Evolutionary conservation across 139 green algal genomes (phyloP).

Genomic region (Trebouxia sp.): DNA sequence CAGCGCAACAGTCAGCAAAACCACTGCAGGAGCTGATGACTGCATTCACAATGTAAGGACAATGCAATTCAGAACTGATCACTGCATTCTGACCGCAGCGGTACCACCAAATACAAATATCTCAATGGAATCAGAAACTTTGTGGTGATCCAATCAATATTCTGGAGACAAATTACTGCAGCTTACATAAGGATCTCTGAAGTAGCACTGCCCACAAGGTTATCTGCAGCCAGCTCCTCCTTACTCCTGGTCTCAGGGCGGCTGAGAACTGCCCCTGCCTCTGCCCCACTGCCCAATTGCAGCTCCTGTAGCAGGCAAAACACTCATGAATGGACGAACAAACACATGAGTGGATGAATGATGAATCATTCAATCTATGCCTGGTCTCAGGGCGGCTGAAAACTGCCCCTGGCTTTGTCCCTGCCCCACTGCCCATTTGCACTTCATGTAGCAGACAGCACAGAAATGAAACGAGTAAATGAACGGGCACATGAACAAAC

Average conservation of each 20-base stretch:
- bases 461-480: neutral
- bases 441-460: neutral
- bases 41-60: too few relatives aligned
- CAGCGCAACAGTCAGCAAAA: too few relatives aligned
- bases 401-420: neutral
- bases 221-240: neutral
- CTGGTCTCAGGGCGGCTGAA: neutral
- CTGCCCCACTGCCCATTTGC: neutral
- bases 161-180: neutral
- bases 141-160: neutral
- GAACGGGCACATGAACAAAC: neutral
- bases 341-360: neutral
- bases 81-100: too few relatives aligned
- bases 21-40: too few relatives aligned
- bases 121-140: neutral
- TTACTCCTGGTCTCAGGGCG: neutral
- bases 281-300: neutral
- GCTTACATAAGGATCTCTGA: conserved; percentile 23
- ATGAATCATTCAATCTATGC: neutral
- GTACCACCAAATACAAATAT: neutral
- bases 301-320: neutral
- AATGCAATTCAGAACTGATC: too few relatives aligned
- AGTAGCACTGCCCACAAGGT: conserved; percentile 7
- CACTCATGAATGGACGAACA: neutral
- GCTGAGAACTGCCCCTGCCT: neutral